Evolutionary conservation across 176 grass and related monocot genomes (phyloP).

Genomic region (barley (Hordeum vulgare)): DNA sequence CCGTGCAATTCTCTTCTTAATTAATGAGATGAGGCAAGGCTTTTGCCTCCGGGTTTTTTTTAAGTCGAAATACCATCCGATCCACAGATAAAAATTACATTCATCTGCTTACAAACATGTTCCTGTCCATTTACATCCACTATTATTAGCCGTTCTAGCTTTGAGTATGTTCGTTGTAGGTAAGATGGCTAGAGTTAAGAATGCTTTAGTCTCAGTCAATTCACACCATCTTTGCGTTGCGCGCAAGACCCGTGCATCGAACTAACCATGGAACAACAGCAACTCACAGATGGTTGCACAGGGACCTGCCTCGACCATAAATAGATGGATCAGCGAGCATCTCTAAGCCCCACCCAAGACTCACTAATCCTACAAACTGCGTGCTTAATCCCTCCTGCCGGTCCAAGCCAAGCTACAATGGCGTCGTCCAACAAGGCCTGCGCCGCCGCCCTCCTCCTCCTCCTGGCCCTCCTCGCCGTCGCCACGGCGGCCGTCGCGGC

Average conservation of each 20-base stretch:
- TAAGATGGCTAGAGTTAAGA: not conserved
- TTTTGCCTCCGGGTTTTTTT: too few relatives aligned
- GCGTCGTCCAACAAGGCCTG: not conserved
- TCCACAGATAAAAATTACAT: not conserved
- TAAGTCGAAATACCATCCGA: not conserved
- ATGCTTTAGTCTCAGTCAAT: not conserved
- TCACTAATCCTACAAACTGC: not conserved
- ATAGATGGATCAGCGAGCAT: not conserved
- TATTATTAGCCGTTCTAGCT: too few relatives aligned
- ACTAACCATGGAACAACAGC: not conserved
- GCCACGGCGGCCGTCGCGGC: not conserved
- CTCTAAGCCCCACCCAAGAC: not conserved
- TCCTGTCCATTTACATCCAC: too few relatives aligned
- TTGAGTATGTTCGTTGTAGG: not conserved
- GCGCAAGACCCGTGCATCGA: not conserved
- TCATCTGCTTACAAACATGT: not conserved
- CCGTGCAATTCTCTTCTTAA: too few relatives aligned
- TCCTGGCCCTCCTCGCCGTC: not conserved
- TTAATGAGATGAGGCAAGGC: too few relatives aligned
- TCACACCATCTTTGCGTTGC: not conserved
- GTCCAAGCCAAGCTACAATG: not conserved
- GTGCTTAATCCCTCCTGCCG: not conserved
- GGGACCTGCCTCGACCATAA: not conserved
- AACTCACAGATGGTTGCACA: not conserved
- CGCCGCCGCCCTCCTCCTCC: not conserved